Conservation (phyloP, 352 stramenopile genomes). For the Phytophthora tentaculata region DNA sequence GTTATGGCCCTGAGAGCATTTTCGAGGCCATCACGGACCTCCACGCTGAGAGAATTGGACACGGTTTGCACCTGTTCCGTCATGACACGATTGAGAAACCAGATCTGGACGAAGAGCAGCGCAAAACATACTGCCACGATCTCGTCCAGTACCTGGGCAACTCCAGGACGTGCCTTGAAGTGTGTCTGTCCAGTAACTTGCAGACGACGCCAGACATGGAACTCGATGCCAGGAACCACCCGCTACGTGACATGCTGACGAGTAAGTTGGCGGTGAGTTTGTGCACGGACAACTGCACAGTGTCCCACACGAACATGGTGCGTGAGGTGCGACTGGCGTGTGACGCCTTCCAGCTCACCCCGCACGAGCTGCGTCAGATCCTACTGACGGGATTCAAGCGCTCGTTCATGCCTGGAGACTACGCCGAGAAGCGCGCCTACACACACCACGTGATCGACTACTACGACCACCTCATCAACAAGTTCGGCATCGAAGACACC, state of each 20-base stretch:
- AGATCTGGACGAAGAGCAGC: slow-evolving; percentile 46
- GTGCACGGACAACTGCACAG: slow-evolving; percentile 90
- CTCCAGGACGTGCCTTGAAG: slow-evolving; percentile 82
- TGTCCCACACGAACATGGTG: slow-evolving; percentile 88
- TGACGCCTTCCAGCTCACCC: slow-evolving; percentile 79
- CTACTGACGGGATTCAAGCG: slow-evolving; percentile 88
- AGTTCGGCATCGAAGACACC: slow-evolving; percentile 70
- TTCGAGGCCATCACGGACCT: slow-evolving; percentile 88
- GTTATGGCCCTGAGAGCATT: slow-evolving; percentile 88
- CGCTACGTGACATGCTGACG: slow-evolving; percentile 82
- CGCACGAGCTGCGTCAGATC: slow-evolving; percentile 75
- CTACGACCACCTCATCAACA: slow-evolving; percentile 76
- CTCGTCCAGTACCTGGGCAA: slow-evolving; percentile 87
- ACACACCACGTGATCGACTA: slow-evolving; percentile 88
- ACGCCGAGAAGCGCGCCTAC: slow-evolving; percentile 80
- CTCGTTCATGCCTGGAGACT: slow-evolving; percentile 85
- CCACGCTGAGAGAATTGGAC: slow-evolving; percentile 86
- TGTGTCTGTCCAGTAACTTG: slow-evolving; percentile 89
- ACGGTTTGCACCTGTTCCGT: slow-evolving; percentile 86
- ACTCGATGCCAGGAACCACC: slow-evolving; percentile 74
- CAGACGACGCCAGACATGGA: slow-evolving; percentile 85
- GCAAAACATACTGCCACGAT: slow-evolving; percentile 76
- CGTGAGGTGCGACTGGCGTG: slow-evolving; percentile 81
- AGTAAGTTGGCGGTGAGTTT: slow-evolving; percentile 84
- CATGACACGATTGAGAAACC: slow-evolving; percentile 74